Conservation (phyloP, 75 land plant genomes). For the Picea glauca region DNA sequence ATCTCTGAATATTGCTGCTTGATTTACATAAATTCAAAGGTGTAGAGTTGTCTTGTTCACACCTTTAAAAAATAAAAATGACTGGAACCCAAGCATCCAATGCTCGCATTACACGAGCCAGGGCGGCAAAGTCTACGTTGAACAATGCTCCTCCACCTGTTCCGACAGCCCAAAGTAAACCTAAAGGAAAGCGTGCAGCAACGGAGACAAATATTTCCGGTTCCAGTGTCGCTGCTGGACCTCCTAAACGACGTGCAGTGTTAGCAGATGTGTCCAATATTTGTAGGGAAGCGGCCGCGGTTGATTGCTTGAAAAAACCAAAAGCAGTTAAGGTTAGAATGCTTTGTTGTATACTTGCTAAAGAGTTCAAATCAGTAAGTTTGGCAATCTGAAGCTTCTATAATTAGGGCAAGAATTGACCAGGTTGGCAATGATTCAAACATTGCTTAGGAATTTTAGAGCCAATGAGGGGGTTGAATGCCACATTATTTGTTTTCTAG, state of each 20-base stretch:
- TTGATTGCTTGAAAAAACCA: neutral
- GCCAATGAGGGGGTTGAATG: too few species aligned
- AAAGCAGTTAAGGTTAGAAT: neutral
- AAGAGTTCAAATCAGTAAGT: neutral
- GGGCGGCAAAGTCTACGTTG: conserved; percentile 26
- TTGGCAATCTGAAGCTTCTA: neutral
- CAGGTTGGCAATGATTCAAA: neutral
- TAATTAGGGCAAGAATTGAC: neutral
- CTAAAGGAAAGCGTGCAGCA: conserved; percentile 28
- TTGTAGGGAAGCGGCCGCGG: neutral
- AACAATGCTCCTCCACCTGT: conserved; percentile 9
- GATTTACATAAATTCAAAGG: too few species aligned
- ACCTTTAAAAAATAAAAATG: neutral
- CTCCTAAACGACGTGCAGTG: conserved; percentile 33
- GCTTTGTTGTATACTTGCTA: neutral
- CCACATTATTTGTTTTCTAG: too few species aligned
- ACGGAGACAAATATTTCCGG: conserved; percentile 9
- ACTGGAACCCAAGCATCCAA: neutral
- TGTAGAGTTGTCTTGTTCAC: too few species aligned
- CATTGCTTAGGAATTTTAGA: neutral
- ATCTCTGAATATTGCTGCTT: too few species aligned
- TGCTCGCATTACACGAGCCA: conserved; percentile 37
- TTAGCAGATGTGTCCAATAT: conserved; percentile 41
- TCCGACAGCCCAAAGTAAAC: conserved; percentile 11
- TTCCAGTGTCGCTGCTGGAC: neutral